These are phyloP conservation scores for Penicillium digitatum DNA, from an alignment of 2,329 filamentous ascomycete species.

Conservation along the genomic window DNA sequence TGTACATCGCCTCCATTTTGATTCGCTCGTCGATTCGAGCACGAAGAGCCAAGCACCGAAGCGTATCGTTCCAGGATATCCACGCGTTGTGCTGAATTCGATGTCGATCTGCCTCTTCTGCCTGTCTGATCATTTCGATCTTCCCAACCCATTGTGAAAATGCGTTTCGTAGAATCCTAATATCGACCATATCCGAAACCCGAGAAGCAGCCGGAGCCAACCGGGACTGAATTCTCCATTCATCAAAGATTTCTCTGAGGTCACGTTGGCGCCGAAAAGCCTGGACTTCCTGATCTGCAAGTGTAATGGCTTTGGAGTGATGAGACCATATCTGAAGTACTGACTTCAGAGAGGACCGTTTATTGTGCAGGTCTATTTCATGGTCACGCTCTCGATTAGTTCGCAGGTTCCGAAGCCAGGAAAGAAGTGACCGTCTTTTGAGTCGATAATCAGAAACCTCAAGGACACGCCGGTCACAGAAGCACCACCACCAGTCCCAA, in stretches of 20 bases:
- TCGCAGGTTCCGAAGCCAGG: conserved; percentile 40
- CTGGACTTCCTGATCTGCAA: conserved; percentile 31
- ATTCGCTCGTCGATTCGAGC: conserved; percentile 55
- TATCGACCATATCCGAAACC: conserved; percentile 45
- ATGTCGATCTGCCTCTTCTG: conserved; percentile 49
- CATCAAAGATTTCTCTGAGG: conserved; percentile 37
- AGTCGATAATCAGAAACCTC: conserved; percentile 42
- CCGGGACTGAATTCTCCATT: conserved; percentile 43
- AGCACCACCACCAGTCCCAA: conserved; percentile 45
- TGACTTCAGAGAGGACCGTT: conserved; percentile 25
- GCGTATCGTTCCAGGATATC: conserved; percentile 59
- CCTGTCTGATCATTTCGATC: conserved; percentile 44
- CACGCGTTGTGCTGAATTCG: conserved; percentile 56
- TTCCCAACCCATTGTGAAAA: conserved; percentile 51
- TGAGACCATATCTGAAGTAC: conserved; percentile 37
- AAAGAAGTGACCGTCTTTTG: conserved; percentile 40
- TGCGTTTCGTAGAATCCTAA: conserved; percentile 44
- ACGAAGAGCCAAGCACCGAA: conserved; percentile 52
- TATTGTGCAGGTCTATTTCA: conserved; percentile 36
- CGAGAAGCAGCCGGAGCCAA: conserved; percentile 42
- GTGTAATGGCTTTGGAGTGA: conserved; percentile 27
- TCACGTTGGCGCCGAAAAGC: conserved; percentile 30
- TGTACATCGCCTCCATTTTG: conserved; percentile 55
- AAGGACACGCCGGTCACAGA: conserved; percentile 44
- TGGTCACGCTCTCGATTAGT: conserved; percentile 39